Evolutionary conservation across 2,329 filamentous ascomycete species (phyloP).

Genomic region (Botrytis paeoniae): DNA sequence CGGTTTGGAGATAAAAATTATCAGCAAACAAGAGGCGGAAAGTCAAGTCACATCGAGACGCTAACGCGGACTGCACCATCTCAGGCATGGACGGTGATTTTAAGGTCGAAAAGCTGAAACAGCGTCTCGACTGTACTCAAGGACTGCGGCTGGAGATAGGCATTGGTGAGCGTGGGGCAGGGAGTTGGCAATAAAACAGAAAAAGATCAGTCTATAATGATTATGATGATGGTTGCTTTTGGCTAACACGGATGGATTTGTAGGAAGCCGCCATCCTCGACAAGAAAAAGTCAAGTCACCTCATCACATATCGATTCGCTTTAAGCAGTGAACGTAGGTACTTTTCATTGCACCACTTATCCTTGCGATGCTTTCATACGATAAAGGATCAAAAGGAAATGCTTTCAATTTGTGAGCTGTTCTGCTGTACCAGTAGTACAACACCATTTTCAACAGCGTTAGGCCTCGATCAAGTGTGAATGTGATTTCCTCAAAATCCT

Average conservation of each 20-base stretch:
- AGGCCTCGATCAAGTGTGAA: neutral
- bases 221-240: neutral
- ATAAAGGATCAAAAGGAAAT: neutral
- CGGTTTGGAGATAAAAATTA: neutral
- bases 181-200: neutral
- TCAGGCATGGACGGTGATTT: too few species aligned
- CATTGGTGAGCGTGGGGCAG: too few species aligned
- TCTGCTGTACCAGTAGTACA: neutral
- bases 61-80: too few species aligned
- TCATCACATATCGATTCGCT: neutral
- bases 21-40: neutral
- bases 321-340: neutral
- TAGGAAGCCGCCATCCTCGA: neutral
- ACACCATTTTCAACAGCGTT: neutral
- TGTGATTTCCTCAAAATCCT: neutral
- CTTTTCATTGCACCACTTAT: neutral
- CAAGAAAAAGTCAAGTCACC: neutral
- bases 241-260: neutral
- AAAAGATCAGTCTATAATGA: neutral
- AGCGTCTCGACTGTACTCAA: too few species aligned
- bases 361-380: neutral
- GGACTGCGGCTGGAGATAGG: too few species aligned
- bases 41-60: neutral
- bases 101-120: too few species aligned
- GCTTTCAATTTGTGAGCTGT: neutral